Evolutionary conservation across 208 protist genomes (phyloP).

Genomic region (Naegleria gruberi): DNA sequence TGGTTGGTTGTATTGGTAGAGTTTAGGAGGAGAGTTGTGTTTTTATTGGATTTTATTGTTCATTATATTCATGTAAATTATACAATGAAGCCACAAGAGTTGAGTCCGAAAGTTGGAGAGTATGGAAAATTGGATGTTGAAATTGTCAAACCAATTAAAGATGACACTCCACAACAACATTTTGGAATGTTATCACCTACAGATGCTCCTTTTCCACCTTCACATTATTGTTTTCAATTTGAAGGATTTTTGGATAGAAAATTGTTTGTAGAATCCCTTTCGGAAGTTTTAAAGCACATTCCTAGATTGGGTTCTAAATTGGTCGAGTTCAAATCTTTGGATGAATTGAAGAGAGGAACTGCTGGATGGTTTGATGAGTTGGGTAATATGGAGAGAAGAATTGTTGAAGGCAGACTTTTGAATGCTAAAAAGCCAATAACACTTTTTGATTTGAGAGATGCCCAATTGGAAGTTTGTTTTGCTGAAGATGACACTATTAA

Average conservation of each 20-base stretch:
- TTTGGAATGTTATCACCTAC: neutral
- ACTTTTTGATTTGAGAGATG: neutral
- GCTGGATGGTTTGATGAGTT: neutral
- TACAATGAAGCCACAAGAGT: neutral
- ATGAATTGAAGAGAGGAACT: neutral
- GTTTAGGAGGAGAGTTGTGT: neutral
- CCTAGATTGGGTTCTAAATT: neutral
- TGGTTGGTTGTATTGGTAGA: neutral
- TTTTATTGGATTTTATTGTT: neutral
- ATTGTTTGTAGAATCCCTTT: neutral
- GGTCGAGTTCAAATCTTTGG: neutral
- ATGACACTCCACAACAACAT: neutral
- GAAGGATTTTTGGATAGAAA: neutral
- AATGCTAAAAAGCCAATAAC: neutral
- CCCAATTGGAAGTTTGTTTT: neutral
- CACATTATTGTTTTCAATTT: neutral
- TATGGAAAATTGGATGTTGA: neutral
- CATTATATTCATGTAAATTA: neutral
- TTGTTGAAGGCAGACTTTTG: neutral
- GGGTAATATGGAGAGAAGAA: neutral
- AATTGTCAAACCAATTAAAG: neutral
- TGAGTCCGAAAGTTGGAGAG: neutral
- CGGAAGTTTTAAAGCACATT: neutral
- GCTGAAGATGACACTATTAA: neutral
- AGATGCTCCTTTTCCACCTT: neutral